Conservation (phyloP, 1,284 basidiomycete genomes). For the Somion occarium region DNA sequence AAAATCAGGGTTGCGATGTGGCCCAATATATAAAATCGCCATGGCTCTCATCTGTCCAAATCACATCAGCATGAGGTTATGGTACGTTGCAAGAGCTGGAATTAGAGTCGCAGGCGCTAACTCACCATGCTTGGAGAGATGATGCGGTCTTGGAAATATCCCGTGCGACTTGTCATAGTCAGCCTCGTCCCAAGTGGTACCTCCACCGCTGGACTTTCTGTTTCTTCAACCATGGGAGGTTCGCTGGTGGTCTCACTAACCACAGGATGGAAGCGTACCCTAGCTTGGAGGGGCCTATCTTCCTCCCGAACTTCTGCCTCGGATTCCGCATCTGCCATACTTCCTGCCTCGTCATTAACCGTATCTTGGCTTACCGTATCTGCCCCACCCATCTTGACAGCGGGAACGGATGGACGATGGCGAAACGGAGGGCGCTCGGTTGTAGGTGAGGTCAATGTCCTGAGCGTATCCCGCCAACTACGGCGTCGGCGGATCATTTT, state of each 20-base stretch:
- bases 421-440: slow-evolving; percentile 19
- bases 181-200: slow-evolving; percentile 43
- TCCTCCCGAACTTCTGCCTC: slow-evolving; percentile 44
- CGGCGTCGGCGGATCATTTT: slow-evolving; percentile 37
- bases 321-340: slow-evolving; percentile 48
- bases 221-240: slow-evolving; percentile 9
- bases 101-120: slow-evolving; percentile 11
- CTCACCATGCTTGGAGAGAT: slow-evolving; percentile 89
- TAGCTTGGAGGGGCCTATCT: slow-evolving; percentile 57
- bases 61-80: background rate
- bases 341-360: slow-evolving; percentile 22
- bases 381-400: slow-evolving; percentile 5
- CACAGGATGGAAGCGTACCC: slow-evolving; percentile 42
- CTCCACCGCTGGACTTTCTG: slow-evolving; percentile 18
- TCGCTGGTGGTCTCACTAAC: slow-evolving; percentile 16
- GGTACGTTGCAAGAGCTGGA: background rate
- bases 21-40: slow-evolving; percentile 96
- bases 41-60: slow-evolving; percentile 93
- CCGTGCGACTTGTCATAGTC: slow-evolving; percentile 94
- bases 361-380: slow-evolving; percentile 6
- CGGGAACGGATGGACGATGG: slow-evolving; percentile 13
- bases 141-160: slow-evolving; percentile 91
- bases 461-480: slow-evolving; percentile 52
- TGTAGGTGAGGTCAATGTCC: slow-evolving; percentile 21
- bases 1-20: slow-evolving; percentile 89